phyloP scores from a whole-genome alignment of 2,329 filamentous ascomycete species.

The Kalaharituber pfeilii region DNA sequence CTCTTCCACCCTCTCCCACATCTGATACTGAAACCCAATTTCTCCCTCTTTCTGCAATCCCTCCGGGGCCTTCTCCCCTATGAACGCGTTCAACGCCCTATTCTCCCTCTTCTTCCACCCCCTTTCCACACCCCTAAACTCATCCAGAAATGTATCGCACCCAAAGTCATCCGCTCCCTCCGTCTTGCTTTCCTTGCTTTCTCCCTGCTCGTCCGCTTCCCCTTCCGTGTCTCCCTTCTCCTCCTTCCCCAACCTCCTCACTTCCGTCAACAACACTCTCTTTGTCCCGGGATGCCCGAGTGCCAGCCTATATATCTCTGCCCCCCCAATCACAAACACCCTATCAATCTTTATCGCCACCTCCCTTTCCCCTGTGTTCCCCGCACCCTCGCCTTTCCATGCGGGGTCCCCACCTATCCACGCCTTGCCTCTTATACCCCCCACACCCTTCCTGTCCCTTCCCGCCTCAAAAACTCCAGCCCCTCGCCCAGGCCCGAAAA shows the following conservation, averaged over 20 bases:
- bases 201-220: not conserved
- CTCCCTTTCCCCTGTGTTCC: conserved; percentile 29
- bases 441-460: conserved; percentile 41
- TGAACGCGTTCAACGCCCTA: conserved; percentile 42
- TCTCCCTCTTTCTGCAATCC: conserved; percentile 45
- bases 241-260: conserved; percentile 45
- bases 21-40: conserved; percentile 51
- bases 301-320: conserved; percentile 62
- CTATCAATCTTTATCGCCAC: conserved; percentile 31
- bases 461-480: conserved; percentile 23
- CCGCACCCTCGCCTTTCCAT: too few species aligned
- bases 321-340: conserved; percentile 79
- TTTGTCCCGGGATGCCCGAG: conserved; percentile 41
- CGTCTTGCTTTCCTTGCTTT: not conserved
- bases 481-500: not conserved
- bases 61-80: conserved; percentile 44
- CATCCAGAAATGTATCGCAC: conserved; percentile 57
- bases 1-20: conserved; percentile 52
- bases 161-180: not conserved
- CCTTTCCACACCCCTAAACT: conserved; percentile 29
- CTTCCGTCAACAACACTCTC: conserved; percentile 51
- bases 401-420: too few species aligned
- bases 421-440: too few species aligned
- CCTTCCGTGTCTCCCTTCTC: conserved; percentile 34
- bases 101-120: conserved; percentile 40